Evolutionary conservation across 257 asterid species (phyloP).

Genomic region (Nicotiana sylvestris): DNA sequence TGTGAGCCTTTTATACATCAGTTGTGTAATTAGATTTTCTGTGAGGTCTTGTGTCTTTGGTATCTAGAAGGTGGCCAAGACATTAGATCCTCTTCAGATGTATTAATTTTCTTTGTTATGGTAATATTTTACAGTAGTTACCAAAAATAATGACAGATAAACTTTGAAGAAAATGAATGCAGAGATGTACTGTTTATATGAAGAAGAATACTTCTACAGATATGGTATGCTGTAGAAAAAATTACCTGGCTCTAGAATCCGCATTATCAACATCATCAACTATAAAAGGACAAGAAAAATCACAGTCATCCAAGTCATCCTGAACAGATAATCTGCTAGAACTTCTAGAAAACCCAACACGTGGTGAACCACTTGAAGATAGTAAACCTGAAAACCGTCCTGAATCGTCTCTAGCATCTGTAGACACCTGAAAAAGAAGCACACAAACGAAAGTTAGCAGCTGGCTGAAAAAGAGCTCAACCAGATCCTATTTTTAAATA

Average conservation of each 20-base stretch:
- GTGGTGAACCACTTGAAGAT: slow-evolving; percentile 90
- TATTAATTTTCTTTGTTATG: too few relatives aligned
- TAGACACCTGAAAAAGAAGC: slow-evolving; percentile 43
- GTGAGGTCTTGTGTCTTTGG: too few relatives aligned
- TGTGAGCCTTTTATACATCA: too few relatives aligned
- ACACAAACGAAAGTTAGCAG: slow-evolving; percentile 7
- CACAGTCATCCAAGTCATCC: slow-evolving; percentile 85
- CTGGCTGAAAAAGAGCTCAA: neutral
- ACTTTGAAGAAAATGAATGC: neutral
- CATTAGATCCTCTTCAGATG: too few relatives aligned
- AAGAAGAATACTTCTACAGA: neutral
- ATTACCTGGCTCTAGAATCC: slow-evolving; percentile 64
- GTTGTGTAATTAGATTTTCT: too few relatives aligned
- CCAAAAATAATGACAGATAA: neutral
- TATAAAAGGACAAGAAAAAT: slow-evolving; percentile 83
- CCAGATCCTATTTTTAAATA: neutral
- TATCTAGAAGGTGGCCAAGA: too few relatives aligned
- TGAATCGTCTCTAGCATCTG: slow-evolving; percentile 85
- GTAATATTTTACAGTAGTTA: too few relatives aligned
- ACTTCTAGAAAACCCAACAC: slow-evolving; percentile 76
- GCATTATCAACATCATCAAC: slow-evolving; percentile 89
- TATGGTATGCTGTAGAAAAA: neutral
- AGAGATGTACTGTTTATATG: neutral
- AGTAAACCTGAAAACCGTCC: slow-evolving; percentile 88
- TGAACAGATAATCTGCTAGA: slow-evolving; percentile 92